Evolutionary conservation across 2,329 filamentous ascomycete species (phyloP).

Genomic region (Waltergamsia citrina): DNA sequence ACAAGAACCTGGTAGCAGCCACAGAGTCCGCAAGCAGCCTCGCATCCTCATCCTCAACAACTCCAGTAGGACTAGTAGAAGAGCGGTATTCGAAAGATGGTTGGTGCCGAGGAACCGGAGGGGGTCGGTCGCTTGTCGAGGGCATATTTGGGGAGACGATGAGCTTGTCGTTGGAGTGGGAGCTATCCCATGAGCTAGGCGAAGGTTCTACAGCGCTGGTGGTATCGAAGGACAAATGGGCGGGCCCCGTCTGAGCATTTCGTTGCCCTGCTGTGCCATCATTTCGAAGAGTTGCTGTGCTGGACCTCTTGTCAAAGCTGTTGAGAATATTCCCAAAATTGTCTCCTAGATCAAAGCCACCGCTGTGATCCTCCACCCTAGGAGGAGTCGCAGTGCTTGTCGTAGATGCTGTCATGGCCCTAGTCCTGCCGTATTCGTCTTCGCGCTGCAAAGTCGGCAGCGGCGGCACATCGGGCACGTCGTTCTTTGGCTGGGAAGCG

Average conservation of each 20-base stretch:
- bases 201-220: conserved; percentile 31
- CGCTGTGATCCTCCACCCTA: conserved; percentile 27
- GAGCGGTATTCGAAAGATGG: conserved; percentile 18
- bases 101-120: conserved; percentile 30
- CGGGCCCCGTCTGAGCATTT: conserved; percentile 26
- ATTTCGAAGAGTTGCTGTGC: conserved; percentile 36
- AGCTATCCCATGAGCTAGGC: conserved; percentile 41
- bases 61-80: conserved; percentile 19
- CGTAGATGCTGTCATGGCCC: conserved; percentile 45
- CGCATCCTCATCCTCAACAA: conserved; percentile 42
- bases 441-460: conserved; percentile 23
- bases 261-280: conserved; percentile 37
- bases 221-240: conserved; percentile 37
- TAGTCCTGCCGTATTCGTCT: conserved; percentile 24
- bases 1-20: conserved; percentile 33
- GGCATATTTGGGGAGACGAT: conserved; percentile 23
- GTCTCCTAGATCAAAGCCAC: conserved; percentile 42
- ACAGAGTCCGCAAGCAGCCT: conserved; percentile 42
- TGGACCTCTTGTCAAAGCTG: conserved; percentile 45
- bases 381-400: conserved; percentile 42
- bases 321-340: conserved; percentile 49
- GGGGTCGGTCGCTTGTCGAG: conserved; percentile 23
- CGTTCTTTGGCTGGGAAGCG: conserved; percentile 16
- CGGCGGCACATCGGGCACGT: conserved; percentile 26
- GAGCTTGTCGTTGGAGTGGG: conserved; percentile 38